Evolutionary conservation across 208 protist genomes (phyloP).

Genomic region (Wallacemonas collosoma): DNA sequence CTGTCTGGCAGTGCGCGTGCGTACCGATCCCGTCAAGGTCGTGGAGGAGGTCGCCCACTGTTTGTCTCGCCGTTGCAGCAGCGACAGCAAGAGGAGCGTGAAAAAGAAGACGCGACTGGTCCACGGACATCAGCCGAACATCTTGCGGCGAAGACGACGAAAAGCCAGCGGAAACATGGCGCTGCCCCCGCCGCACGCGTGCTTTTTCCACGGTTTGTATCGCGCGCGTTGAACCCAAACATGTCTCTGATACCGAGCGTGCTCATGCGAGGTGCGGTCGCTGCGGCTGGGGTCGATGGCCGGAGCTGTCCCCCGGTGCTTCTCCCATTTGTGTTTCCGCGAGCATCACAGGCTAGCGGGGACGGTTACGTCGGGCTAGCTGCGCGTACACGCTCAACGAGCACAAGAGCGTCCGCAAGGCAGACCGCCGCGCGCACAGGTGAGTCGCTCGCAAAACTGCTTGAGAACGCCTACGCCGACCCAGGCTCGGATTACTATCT

Average conservation of each 20-base stretch:
- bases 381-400: background rate
- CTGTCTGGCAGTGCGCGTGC: background rate
- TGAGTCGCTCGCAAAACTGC: conserved; percentile 12
- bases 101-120: background rate
- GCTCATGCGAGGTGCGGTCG: conserved; percentile 1
- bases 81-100: background rate
- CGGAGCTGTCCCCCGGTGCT: background rate
- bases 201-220: conserved; percentile 7
- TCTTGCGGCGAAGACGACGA: too few relatives aligned
- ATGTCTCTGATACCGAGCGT: background rate
- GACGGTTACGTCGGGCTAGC: too few relatives aligned
- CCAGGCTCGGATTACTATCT: conserved; percentile 70
- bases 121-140: too few relatives aligned
- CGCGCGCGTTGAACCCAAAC: conserved; percentile 15
- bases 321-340: conserved; percentile 6
- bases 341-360: background rate
- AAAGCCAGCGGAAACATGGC: too few relatives aligned
- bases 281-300: background rate
- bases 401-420: background rate
- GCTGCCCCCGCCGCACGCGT: background rate
- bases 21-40: background rate
- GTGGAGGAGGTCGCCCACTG: conserved; percentile 3
- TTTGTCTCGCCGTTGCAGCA: background rate
- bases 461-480: conserved; percentile 33
- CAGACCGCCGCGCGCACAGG: conserved; percentile 4